These are phyloP conservation scores for Candida sp. DNA, from an alignment of 1,139 yeast genomes.

Conservation along the genomic window DNA sequence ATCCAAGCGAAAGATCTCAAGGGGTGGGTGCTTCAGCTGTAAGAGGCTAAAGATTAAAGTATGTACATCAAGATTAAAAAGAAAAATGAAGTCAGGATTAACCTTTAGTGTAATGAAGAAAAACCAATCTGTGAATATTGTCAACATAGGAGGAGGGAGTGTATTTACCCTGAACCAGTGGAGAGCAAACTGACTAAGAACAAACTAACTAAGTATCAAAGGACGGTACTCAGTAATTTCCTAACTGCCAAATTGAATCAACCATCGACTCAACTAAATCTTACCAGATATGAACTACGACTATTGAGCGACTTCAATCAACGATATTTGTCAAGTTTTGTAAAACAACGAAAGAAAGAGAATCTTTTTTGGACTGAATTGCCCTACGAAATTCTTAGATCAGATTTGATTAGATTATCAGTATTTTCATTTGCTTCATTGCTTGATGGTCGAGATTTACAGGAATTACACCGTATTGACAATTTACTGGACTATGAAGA, in stretches of 20 bases:
- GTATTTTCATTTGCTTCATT: not conserved
- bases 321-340: constrained; percentile 20
- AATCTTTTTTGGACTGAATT: not conserved
- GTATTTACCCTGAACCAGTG: constrained; percentile 13
- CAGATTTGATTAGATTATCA: not conserved
- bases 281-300: constrained; percentile 27
- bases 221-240: not conserved
- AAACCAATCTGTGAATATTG: constrained; percentile 30
- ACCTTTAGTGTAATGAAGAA: constrained; percentile 20
- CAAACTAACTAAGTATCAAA: not conserved
- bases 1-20: not conserved
- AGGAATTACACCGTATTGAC: not conserved
- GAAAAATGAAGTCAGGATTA: not conserved
- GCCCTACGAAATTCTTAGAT: not conserved
- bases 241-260: constrained; percentile 6
- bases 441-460: not conserved
- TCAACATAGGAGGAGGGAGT: constrained; percentile 18
- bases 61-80: not conserved
- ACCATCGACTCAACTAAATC: constrained; percentile 16
- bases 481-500: not conserved
- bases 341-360: not conserved
- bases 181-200: not conserved
- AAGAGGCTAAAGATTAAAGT: constrained; percentile 6
- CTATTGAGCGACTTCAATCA: constrained; percentile 27
- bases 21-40: constrained; percentile 8